phyloP scores from a whole-genome alignment of 2,329 filamentous ascomycete genomes.

The Dendryphion nanum region DNA sequence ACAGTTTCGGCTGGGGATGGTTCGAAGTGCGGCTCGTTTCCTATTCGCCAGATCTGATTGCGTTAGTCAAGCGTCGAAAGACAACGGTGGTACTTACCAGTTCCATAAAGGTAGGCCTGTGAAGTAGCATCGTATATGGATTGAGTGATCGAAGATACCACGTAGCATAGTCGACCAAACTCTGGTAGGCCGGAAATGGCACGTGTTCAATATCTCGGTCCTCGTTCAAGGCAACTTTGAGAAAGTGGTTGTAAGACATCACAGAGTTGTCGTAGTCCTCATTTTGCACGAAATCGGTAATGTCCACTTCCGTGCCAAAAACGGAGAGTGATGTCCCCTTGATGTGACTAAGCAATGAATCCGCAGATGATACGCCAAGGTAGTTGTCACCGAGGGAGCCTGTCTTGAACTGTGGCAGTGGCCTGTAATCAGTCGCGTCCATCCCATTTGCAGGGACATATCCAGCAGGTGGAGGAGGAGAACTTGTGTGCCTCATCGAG shows the following conservation, averaged over 20 bases:
- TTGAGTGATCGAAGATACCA: slow-evolving; percentile 75
- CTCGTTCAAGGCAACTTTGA: slow-evolving; percentile 61
- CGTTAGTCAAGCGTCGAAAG: not conserved
- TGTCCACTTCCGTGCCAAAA: slow-evolving; percentile 76
- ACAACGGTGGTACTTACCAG: slow-evolving; percentile 52
- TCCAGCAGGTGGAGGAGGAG: slow-evolving; percentile 23
- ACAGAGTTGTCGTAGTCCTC: slow-evolving; percentile 56
- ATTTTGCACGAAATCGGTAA: slow-evolving; percentile 67
- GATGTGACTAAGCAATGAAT: slow-evolving; percentile 67
- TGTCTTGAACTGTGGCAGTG: slow-evolving; percentile 48
- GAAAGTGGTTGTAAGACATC: slow-evolving; percentile 69
- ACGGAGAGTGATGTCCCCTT: slow-evolving; percentile 75
- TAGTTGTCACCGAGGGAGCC: slow-evolving; percentile 60
- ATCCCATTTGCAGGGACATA: slow-evolving; percentile 20
- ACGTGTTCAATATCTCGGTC: slow-evolving; percentile 57
- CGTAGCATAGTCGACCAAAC: slow-evolving; percentile 67
- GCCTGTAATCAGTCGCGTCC: slow-evolving; percentile 16
- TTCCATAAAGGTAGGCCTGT: slow-evolving; percentile 69
- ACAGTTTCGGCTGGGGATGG: slow-evolving; percentile 65
- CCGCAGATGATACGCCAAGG: slow-evolving; percentile 63
- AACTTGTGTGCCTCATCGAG: slow-evolving; percentile 18
- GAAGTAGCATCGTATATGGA: slow-evolving; percentile 72
- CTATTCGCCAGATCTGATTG: slow-evolving; percentile 64
- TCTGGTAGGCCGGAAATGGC: slow-evolving; percentile 60
- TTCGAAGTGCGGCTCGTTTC: slow-evolving; percentile 65